A percentile compares a stretch with the other conserved stretches of the same genome.
These are phyloP conservation scores for Ganoderma meredithae DNA, from an alignment of 1,284 basidiomycete genomes.

Conservation along the genomic window DNA sequence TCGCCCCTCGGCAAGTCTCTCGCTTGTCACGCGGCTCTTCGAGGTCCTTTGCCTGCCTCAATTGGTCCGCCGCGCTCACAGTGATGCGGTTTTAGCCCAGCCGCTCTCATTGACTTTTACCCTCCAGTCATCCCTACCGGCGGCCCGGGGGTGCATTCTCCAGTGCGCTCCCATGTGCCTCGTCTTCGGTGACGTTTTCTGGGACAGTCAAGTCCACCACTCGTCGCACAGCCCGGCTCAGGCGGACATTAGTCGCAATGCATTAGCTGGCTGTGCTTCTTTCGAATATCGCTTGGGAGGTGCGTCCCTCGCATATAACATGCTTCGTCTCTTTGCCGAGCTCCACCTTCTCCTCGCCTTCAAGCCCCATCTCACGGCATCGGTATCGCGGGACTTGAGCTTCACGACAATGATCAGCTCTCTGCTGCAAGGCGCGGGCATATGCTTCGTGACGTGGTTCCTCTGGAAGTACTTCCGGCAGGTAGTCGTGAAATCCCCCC, in stretches of 20 bases:
- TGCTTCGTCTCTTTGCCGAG: neutral
- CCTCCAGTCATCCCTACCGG: neutral
- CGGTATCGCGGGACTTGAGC: neutral
- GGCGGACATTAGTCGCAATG: conserved; percentile 16
- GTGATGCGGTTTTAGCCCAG: neutral
- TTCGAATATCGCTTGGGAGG: neutral
- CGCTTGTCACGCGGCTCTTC: neutral
- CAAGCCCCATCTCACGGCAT: neutral
- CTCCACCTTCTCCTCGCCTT: neutral
- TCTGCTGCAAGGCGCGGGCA: conserved; percentile 4
- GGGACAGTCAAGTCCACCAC: neutral
- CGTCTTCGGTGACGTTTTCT: neutral
- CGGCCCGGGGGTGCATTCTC: neutral
- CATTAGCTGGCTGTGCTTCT: conserved; percentile 10
- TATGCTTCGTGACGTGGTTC: conserved; percentile 18
- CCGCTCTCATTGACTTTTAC: neutral
- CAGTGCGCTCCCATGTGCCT: conserved; percentile 4
- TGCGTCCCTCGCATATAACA: neutral
- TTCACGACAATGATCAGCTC: conserved; percentile 5
- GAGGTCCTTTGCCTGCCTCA: neutral
- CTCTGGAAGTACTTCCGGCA: conserved; percentile 29
- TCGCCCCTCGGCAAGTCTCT: neutral
- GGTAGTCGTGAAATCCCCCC: conserved; percentile 18
- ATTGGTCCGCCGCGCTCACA: neutral
- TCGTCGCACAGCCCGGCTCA: conserved; percentile 4